These are phyloP conservation scores for Wakefieldia striispora DNA, from an alignment of 768 basidiomycete species.

Conservation along the genomic window DNA sequence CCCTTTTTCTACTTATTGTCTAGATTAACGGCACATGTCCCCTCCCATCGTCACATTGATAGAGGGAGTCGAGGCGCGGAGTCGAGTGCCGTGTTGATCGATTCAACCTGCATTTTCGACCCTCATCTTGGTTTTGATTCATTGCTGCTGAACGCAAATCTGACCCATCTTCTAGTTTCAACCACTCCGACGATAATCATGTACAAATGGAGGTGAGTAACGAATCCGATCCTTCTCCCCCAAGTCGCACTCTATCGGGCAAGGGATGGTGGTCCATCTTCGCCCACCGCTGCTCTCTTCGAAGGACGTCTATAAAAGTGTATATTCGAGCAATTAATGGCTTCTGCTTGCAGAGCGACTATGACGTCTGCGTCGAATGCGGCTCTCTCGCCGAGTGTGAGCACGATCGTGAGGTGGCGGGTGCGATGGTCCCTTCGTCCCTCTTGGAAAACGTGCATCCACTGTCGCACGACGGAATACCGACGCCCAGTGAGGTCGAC, in stretches of 20 bases:
- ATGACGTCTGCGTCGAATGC: conserved; percentile 69
- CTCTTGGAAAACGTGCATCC: conserved; percentile 3
- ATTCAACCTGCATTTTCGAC: background rate
- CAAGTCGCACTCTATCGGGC: conserved; percentile 20
- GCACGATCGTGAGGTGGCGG: conserved; percentile 50
- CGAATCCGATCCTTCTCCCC: conserved; percentile 14
- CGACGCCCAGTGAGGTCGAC: conserved; percentile 26
- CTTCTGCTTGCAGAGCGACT: conserved; percentile 53
- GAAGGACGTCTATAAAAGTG: background rate
- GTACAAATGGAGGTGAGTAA: conserved; percentile 68
- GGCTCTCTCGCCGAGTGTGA: conserved; percentile 64
- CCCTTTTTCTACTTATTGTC: conserved; percentile 12
- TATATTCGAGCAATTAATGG: conserved; percentile 8
- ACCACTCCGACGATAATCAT: conserved; percentile 66
- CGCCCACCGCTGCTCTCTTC: background rate
- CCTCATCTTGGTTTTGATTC: background rate
- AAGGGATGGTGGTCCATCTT: conserved; percentile 3
- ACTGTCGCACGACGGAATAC: conserved; percentile 12
- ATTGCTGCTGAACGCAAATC: conserved; percentile 5
- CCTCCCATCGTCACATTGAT: background rate
- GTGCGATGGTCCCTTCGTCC: conserved; percentile 1
- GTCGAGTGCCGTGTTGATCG: background rate
- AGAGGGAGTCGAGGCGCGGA: background rate
- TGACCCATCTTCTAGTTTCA: conserved; percentile 51
- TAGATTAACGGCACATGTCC: conserved; percentile 6